Evolutionary conservation across 2,329 filamentous ascomycete genomes (phyloP).

Genomic region (Ceratocystis lukuohia): DNA sequence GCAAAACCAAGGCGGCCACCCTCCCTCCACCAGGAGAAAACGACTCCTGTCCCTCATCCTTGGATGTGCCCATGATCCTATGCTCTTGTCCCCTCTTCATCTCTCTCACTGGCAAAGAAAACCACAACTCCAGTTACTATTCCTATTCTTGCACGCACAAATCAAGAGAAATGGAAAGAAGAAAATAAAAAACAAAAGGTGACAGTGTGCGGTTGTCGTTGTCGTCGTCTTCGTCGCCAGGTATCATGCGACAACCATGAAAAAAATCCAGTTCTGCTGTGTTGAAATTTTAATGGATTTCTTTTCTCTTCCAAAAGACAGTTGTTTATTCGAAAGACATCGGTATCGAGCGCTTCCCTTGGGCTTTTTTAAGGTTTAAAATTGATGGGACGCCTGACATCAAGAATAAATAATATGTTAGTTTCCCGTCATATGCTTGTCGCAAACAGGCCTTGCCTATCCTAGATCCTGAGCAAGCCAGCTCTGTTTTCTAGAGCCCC

Average conservation of each 20-base stretch:
- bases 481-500: background rate
- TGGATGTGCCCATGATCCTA: background rate
- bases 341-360: background rate
- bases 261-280: background rate
- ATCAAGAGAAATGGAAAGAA: background rate
- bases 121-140: background rate
- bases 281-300: constrained; percentile 10
- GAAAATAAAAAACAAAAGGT: background rate
- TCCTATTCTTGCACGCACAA: background rate
- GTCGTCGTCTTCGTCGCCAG: background rate
- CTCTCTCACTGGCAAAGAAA: background rate
- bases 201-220: background rate
- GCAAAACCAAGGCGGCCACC: no score
- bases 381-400: constrained; percentile 61
- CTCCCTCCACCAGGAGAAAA: no score
- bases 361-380: constrained; percentile 31
- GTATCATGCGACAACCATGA: background rate
- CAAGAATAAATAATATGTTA: constrained; percentile 12
- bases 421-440: constrained; percentile 1
- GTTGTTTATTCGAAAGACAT: constrained; percentile 8
- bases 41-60: no score
- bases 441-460: background rate
- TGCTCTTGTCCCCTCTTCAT: background rate
- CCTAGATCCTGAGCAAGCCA: background rate
- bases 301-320: constrained; percentile 7